Percentiles rank a stretch among this genome's conserved stretches.
These are phyloP conservation scores for Chlorophyllum brunneum DNA, from an alignment of 768 basidiomycete genomes.

Conservation along the genomic window DNA sequence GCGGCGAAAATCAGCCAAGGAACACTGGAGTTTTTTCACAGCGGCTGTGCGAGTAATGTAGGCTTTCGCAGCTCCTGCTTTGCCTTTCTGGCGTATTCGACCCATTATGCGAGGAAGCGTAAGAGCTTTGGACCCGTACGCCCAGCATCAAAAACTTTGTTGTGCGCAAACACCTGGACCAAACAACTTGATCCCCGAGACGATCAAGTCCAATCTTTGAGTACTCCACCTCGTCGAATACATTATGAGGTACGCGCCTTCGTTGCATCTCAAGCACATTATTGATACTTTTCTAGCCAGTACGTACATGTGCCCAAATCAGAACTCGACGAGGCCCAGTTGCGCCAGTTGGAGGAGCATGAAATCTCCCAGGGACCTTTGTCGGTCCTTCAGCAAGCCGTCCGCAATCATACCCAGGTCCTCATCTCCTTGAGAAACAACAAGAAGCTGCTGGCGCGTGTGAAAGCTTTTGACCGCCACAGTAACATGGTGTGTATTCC, in stretches of 20 bases:
- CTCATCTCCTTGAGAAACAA: slow-evolving; percentile 97
- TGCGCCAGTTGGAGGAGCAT: slow-evolving; percentile 94
- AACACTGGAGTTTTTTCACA: slow-evolving; percentile 94
- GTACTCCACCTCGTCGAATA: not conserved
- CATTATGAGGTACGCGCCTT: slow-evolving; percentile 33
- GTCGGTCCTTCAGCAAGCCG: slow-evolving; percentile 94
- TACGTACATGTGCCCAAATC: slow-evolving; percentile 96
- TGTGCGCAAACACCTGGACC: slow-evolving; percentile 21
- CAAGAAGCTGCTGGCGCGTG: slow-evolving; percentile 92
- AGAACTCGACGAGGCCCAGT: slow-evolving; percentile 94
- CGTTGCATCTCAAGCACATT: not conserved
- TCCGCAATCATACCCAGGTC: slow-evolving; percentile 96
- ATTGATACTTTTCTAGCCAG: slow-evolving; percentile 54
- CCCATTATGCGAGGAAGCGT: slow-evolving; percentile 46
- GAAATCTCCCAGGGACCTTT: slow-evolving; percentile 98
- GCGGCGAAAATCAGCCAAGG: slow-evolving; percentile 93
- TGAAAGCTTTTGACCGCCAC: slow-evolving; percentile 98
- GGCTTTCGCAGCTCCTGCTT: slow-evolving; percentile 88
- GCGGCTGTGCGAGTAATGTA: slow-evolving; percentile 89
- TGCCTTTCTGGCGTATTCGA: slow-evolving; percentile 77
- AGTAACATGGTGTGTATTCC: slow-evolving; percentile 84
- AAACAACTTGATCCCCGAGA: slow-evolving; percentile 22
- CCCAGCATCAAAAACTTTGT: slow-evolving; percentile 32
- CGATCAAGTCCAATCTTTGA: not conserved
- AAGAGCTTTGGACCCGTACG: slow-evolving; percentile 12